Conservation (phyloP, 2,329 filamentous ascomycete species). For the Fusarium tupiense region DNA sequence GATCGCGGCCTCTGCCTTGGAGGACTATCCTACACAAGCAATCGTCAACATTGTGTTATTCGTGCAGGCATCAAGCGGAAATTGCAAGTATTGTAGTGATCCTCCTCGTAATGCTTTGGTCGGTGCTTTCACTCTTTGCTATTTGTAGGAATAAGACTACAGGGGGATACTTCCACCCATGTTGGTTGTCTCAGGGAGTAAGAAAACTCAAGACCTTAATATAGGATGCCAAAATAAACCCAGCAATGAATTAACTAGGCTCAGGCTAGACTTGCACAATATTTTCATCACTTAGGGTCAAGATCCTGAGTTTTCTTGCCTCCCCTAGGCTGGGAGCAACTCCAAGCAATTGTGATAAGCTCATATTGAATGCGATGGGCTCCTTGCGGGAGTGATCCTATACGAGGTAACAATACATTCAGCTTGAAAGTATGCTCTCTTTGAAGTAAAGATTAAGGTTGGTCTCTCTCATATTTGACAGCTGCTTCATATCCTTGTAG, state of each 20-base stretch:
- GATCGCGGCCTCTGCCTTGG: not conserved
- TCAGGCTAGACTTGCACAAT: too few relatives aligned
- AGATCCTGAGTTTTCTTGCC: too few relatives aligned
- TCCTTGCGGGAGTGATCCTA: too few relatives aligned
- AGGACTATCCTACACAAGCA: not conserved
- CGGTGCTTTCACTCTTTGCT: not conserved
- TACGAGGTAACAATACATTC: not conserved
- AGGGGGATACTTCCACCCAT: not conserved
- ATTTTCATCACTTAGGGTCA: too few relatives aligned
- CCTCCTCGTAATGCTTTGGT: not conserved
- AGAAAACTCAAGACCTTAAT: too few relatives aligned
- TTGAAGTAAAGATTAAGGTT: not conserved
- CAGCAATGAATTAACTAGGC: too few relatives aligned
- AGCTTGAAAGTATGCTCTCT: not conserved
- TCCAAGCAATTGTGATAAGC: not conserved
- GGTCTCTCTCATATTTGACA: not conserved
- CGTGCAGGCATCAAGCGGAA: constrained; percentile 1
- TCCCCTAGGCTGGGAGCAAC: not conserved
- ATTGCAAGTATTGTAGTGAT: constrained; percentile 8
- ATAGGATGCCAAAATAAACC: too few relatives aligned
- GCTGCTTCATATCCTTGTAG: not conserved
- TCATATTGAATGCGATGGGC: not conserved
- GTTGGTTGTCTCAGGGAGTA: not conserved
- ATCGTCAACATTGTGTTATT: not conserved
- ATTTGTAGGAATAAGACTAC: not conserved